Percentiles rank a stretch among this genome's conserved stretches.
phyloP scores from a whole-genome alignment of 1,284 basidiomycete species.

The Apiotrichum sp. region DNA sequence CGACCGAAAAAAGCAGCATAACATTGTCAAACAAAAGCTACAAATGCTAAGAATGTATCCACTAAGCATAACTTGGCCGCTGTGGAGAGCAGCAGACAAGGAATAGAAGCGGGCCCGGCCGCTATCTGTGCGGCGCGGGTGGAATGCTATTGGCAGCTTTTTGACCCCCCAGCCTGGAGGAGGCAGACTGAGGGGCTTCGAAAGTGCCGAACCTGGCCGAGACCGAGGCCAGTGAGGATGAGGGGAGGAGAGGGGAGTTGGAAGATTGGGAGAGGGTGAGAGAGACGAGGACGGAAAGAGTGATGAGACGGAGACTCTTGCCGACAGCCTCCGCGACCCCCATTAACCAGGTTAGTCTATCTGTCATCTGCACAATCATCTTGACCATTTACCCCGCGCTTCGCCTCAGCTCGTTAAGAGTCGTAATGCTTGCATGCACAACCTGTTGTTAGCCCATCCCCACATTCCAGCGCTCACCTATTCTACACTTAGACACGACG shows the following conservation, averaged over 20 bases:
- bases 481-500: constrained; percentile 3
- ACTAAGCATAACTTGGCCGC: constrained; percentile 40
- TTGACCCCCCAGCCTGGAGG: constrained; percentile 43
- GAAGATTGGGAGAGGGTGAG: neutral
- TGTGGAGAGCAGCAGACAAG: constrained; percentile 19
- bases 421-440: constrained; percentile 10
- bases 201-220: constrained; percentile 33
- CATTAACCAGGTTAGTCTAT: neutral
- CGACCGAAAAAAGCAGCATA: too few relatives aligned
- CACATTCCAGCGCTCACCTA: neutral
- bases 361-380: neutral
- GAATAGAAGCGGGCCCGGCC: constrained; percentile 34
- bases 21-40: neutral
- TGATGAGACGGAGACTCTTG: too few relatives aligned
- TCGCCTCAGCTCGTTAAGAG: neutral
- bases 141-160: constrained; percentile 37
- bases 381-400: neutral
- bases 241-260: neutral
- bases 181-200: constrained; percentile 44
- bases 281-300: neutral
- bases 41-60: constrained; percentile 24
- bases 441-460: constrained; percentile 3
- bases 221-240: neutral
- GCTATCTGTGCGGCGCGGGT: neutral
- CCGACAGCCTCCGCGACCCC: too few relatives aligned